phyloP scores from a whole-genome alignment of 2,329 filamentous ascomycete species.

The Fusarium subtropicale region DNA sequence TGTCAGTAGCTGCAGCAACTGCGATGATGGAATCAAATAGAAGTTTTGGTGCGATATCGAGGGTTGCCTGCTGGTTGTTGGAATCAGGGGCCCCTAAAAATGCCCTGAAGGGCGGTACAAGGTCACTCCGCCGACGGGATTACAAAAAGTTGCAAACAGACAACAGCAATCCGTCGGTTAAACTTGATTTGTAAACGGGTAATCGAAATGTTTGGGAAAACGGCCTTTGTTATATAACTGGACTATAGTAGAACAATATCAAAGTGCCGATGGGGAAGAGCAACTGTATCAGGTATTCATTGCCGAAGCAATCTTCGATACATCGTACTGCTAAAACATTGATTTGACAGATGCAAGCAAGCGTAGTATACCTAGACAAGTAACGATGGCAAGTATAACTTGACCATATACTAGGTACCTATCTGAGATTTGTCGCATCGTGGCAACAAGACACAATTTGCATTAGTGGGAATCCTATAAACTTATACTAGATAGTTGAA shows the following conservation, averaged over 20 bases:
- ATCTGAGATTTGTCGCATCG: too few relatives aligned
- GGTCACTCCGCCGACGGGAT: neutral
- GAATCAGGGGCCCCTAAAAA: neutral
- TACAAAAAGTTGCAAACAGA: neutral
- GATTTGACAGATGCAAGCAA: too few relatives aligned
- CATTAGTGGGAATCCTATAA: too few relatives aligned
- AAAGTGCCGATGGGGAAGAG: neutral
- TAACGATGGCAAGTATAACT: too few relatives aligned
- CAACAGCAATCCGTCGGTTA: rapidly evolving
- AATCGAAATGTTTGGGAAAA: neutral
- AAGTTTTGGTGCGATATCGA: neutral
- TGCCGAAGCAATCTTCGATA: rapidly evolving
- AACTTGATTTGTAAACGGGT: neutral
- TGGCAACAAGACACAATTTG: too few relatives aligned
- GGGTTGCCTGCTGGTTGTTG: neutral
- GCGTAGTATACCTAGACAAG: rapidly evolving
- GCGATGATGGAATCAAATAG: neutral
- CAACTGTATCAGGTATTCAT: neutral
- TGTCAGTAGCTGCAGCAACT: neutral
- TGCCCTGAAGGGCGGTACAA: neutral
- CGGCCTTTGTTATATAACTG: neutral
- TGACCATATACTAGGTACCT: too few relatives aligned
- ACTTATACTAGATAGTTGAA: too few relatives aligned
- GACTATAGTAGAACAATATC: neutral
- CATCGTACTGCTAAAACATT: too few relatives aligned